Conservation (phyloP, 352 stramenopile species). For the Globisporangium echinulatum region DNA sequence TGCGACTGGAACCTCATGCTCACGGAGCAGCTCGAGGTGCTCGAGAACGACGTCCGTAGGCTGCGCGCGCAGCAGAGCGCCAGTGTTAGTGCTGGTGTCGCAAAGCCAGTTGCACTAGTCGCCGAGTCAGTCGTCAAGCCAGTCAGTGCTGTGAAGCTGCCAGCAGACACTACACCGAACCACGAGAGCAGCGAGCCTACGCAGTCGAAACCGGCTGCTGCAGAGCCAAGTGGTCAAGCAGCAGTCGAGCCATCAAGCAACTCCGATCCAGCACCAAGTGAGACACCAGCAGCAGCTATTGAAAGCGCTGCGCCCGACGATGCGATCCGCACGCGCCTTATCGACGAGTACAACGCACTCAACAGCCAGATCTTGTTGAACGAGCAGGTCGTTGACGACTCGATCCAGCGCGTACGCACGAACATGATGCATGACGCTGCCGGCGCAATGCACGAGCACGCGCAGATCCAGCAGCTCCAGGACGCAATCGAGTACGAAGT, state of each 20-base stretch:
- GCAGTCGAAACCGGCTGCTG: neutral
- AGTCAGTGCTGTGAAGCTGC: neutral
- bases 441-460: constrained; percentile 21
- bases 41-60: constrained; percentile 6
- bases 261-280: neutral
- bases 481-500: constrained; percentile 30
- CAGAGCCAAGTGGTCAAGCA: neutral
- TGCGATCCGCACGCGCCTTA: constrained; percentile 10
- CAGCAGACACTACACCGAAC: neutral
- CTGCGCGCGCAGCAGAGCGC: neutral
- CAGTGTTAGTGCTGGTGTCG: neutral
- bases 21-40: neutral
- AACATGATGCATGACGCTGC: constrained; percentile 19
- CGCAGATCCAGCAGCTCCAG: constrained; percentile 30
- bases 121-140: neutral
- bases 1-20: constrained; percentile 14
- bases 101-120: neutral
- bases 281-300: constrained; percentile 2
- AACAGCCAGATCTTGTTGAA: constrained; percentile 39
- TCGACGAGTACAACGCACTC: constrained; percentile 24
- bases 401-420: constrained; percentile 17
- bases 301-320: constrained; percentile 1
- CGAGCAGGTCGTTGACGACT: constrained; percentile 26
- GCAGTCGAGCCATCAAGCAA: neutral
- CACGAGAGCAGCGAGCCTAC: neutral